Base-by-base conservation (phyloP, 129 eudicot species). In the Flaveria trinervia region DNA sequence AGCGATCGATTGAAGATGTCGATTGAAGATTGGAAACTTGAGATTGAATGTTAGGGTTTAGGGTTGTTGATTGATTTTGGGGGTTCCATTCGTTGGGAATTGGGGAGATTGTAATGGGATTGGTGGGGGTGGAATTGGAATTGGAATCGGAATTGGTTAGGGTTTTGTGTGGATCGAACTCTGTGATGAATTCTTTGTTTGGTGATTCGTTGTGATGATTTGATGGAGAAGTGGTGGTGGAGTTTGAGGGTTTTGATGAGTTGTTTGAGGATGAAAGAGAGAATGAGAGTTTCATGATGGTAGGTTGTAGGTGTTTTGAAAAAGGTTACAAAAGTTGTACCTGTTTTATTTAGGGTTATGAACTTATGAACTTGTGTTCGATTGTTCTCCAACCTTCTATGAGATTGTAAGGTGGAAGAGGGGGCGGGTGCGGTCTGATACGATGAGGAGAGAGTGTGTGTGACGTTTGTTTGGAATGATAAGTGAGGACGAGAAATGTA, bases 61-160 rank as follows among this genome's bases (percentile, higher is more conserved):
- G 52, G 74, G 70, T 86, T 50, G 75, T 79, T 73, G 81, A 74
- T 70, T 79, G 85, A n/a, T 85, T 89, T 52, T 18, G n/a, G 20
- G 92, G 86, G 6, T 78, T 77, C 87, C 85, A 88, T 76, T 85
- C 78, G 75, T 79, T 79, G 54, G 77, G 72, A 4, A 76, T 84
- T 11, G 98, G 97, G 22, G 97, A 88, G 17, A 93, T 90, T 4
- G 81, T 11, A 50, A 83, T 18, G 20, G 82, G 77, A 18, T 46
- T 49, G 16, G 78, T 82, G 78, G 86, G 50, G 17, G n/a, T 62
- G 74, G 75, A 16, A 25, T 65, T 9, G 12, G 77, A n/a, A n/a
- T n/a, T n/a, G n/a, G n/a, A n/a, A n/a, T n/a, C n/a, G 74, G 75
- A 16, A 25, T 65, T 9, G 12, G 77, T 23, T 50, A 70, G 77